phyloP scores from a whole-genome alignment of 1,139 yeast species.

The Saccharomyces hybrid region DNA sequence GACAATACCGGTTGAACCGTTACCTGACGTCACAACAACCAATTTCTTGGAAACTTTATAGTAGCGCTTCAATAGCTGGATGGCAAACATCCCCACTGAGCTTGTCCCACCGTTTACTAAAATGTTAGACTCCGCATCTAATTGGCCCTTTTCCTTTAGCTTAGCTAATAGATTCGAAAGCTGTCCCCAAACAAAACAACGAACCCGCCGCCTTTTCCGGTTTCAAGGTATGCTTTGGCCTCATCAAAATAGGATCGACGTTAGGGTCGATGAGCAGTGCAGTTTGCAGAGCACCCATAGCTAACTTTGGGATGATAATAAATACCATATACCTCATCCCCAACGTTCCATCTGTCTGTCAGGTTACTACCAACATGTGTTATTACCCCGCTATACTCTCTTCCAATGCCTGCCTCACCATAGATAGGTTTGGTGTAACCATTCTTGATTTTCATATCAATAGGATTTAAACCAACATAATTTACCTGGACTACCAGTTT shows the following conservation, averaged over 20 bases:
- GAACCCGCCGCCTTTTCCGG: constrained; percentile 55
- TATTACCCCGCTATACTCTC: constrained; percentile 62
- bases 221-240: constrained; percentile 42
- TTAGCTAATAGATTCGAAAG: constrained; percentile 39
- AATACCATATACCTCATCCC: constrained; percentile 61
- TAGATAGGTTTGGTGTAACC: constrained; percentile 33
- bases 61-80: constrained; percentile 48
- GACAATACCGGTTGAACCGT: constrained; percentile 30
- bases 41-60: constrained; percentile 40
- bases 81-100: constrained; percentile 53
- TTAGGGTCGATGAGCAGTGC: constrained; percentile 41
- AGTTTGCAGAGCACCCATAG: constrained; percentile 46
- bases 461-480: constrained; percentile 41
- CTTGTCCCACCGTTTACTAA: constrained; percentile 69
- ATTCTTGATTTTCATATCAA: constrained; percentile 41
- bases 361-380: constrained; percentile 48
- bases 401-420: constrained; percentile 52
- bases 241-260: constrained; percentile 36
- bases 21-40: constrained; percentile 37
- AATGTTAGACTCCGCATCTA: constrained; percentile 33
- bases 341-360: constrained; percentile 39
- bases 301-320: constrained; percentile 37
- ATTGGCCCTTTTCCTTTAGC: constrained; percentile 23
- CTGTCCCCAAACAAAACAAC: constrained; percentile 48
- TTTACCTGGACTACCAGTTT: constrained; percentile 52